phyloP scores from a whole-genome alignment of 225 moss, liverwort and hornwort genomes.

The Straminergon stramineum region DNA sequence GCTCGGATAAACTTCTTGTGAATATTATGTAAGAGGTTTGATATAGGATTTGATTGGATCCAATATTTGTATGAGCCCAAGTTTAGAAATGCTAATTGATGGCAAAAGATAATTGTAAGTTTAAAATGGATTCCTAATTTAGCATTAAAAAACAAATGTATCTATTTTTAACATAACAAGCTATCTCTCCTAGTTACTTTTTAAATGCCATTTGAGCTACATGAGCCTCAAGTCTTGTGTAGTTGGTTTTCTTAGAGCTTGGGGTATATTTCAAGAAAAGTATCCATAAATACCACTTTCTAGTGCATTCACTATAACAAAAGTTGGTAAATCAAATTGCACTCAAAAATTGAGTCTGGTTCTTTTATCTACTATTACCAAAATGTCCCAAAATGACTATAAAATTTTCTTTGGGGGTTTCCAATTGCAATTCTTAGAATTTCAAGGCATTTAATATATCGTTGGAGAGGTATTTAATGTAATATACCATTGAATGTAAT shows the following conservation, averaged over 20 bases:
- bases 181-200: not conserved
- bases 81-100: not conserved
- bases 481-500: too few relatives aligned
- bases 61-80: not conserved
- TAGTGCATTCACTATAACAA: not conserved
- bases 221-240: not conserved
- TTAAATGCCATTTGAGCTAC: not conserved
- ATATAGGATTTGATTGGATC: not conserved
- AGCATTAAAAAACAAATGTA: not conserved
- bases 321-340: too few relatives aligned
- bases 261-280: not conserved
- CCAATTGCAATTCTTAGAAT: too few relatives aligned
- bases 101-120: not conserved
- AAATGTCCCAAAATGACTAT: too few relatives aligned
- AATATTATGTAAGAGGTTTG: not conserved
- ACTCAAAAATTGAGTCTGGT: too few relatives aligned
- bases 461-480: too few relatives aligned
- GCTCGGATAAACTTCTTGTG: not conserved
- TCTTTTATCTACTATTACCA: too few relatives aligned
- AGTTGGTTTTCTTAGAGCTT: fast-evolving
- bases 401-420: too few relatives aligned
- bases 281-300: not conserved
- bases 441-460: too few relatives aligned
- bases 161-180: not conserved
- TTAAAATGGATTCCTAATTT: not conserved